These are phyloP conservation scores for Hanseniaspora clermontiae DNA, from an alignment of 805 yeast genomes.

Conservation along the genomic window DNA sequence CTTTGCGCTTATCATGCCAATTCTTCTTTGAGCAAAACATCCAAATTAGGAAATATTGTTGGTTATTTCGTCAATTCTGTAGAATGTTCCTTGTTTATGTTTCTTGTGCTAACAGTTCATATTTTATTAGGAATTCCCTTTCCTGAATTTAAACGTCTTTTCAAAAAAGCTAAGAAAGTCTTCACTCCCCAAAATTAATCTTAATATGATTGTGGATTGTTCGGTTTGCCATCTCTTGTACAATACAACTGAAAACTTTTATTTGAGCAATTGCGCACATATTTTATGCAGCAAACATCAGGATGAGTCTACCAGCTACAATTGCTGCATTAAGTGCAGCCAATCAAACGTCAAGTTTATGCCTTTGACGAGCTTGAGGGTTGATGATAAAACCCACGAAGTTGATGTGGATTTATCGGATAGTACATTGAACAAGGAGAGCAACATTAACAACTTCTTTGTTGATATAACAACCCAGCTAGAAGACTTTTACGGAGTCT, in stretches of 20 bases:
- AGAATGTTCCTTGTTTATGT: too few species aligned
- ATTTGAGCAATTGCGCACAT: conserved; percentile 32
- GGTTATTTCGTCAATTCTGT: too few species aligned
- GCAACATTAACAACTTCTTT: conserved; percentile 22
- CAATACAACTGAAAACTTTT: conserved; percentile 19
- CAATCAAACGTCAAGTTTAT: conserved; percentile 16
- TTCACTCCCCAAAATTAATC: neutral
- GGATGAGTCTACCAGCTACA: conserved; percentile 5
- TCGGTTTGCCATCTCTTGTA: conserved; percentile 25
- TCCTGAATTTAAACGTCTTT: too few species aligned
- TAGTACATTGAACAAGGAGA: conserved; percentile 6
- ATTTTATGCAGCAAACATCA: conserved; percentile 27
- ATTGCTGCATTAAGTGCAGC: conserved; percentile 15
- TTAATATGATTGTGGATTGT: conserved; percentile 24
- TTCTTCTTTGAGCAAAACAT: neutral
- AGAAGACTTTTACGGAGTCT: conserved; percentile 22
- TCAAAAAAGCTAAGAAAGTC: too few species aligned
- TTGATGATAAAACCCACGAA: neutral
- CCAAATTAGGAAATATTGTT: neutral
- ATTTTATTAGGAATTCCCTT: too few species aligned
- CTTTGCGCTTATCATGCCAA: neutral
- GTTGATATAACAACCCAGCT: conserved; percentile 21
- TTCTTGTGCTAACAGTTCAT: too few species aligned
- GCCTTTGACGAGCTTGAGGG: conserved; percentile 14
- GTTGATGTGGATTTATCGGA: neutral